Percentiles rank a stretch among this genome's conserved stretches.
Conservation (phyloP, 2,329 filamentous ascomycete genomes). For the Aspergillus tubingensis region DNA sequence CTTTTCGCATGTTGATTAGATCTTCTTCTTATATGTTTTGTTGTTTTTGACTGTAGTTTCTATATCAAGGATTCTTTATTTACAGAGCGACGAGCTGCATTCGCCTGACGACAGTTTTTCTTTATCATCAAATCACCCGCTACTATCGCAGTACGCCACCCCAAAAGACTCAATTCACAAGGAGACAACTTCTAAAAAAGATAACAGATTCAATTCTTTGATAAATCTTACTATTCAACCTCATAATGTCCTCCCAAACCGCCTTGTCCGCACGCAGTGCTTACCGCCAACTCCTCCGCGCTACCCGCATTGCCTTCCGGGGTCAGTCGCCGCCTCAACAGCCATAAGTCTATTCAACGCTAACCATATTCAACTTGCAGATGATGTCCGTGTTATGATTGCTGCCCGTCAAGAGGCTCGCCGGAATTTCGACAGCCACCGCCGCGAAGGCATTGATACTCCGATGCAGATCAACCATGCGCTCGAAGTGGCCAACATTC, state of each 20-base stretch:
- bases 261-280: conserved; percentile 66
- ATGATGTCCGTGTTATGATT: conserved; percentile 67
- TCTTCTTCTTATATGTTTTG: background rate
- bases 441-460: conserved; percentile 60
- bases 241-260: conserved; percentile 37
- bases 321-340: conserved; percentile 51
- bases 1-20: background rate
- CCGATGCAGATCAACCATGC: conserved; percentile 73
- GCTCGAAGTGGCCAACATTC: conserved; percentile 75
- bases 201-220: background rate
- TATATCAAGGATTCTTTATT: background rate
- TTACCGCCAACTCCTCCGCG: conserved; percentile 79
- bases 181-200: background rate
- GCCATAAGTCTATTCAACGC: background rate
- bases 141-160: background rate
- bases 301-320: conserved; percentile 78
- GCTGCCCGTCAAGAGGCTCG: conserved; percentile 75
- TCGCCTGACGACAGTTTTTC: background rate
- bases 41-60: background rate
- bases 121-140: background rate
- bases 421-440: conserved; percentile 69
- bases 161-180: background rate
- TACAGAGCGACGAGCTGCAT: background rate
- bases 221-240: background rate
- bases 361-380: conserved; percentile 48